phyloP scores from a whole-genome alignment of 192 early-diverging fungal genomes.

The Entomortierella parvispora region DNA sequence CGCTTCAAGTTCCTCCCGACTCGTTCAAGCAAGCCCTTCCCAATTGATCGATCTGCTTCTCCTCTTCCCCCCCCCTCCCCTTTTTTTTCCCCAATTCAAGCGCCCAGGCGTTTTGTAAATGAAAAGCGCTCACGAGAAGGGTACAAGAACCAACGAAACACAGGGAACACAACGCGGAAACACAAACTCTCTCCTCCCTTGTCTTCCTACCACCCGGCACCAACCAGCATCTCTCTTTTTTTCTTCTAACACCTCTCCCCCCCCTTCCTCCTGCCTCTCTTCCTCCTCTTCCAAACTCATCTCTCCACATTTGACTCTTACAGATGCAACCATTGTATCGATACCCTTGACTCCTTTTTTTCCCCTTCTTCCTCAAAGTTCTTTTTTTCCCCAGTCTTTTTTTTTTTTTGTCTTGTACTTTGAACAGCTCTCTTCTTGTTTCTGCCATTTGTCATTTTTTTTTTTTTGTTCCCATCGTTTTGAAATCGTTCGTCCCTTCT shows the following conservation, averaged over 20 bases:
- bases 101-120: too few relatives aligned
- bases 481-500: too few relatives aligned
- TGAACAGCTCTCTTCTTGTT: background rate
- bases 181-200: too few relatives aligned
- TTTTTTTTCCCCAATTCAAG: too few relatives aligned
- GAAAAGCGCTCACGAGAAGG: too few relatives aligned
- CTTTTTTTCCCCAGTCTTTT: background rate
- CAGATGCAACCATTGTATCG: slow-evolving; percentile 10
- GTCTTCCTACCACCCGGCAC: too few relatives aligned
- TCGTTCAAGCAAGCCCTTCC: too few relatives aligned
- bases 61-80: too few relatives aligned
- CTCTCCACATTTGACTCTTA: background rate
- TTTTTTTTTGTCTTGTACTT: background rate
- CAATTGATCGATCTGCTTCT: too few relatives aligned
- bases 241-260: background rate
- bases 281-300: background rate
- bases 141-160: too few relatives aligned
- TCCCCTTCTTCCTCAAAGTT: background rate
- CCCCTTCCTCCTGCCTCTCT: background rate
- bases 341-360: slow-evolving; percentile 6
- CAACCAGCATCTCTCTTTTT: background rate
- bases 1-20: too few relatives aligned
- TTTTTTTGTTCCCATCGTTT: slow-evolving; percentile 18
- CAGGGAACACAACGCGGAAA: too few relatives aligned
- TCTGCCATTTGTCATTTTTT: background rate